These are phyloP conservation scores for Botryotinia calthae DNA, from an alignment of 2,329 filamentous ascomycete species.

Conservation along the genomic window DNA sequence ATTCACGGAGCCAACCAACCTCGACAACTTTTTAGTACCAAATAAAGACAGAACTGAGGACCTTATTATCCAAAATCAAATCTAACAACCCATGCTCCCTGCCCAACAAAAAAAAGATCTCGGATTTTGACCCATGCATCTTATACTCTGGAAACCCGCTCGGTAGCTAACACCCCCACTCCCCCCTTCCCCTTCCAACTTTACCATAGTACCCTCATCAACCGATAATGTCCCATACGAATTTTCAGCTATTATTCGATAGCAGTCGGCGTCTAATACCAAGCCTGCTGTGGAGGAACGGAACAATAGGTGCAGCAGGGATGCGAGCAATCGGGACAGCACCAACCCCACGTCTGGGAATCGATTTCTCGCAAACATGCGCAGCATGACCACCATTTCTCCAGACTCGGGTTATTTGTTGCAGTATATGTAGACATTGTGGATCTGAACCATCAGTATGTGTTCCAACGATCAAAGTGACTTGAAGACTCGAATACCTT, in stretches of 20 bases:
- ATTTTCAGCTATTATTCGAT: neutral
- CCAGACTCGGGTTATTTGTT: neutral
- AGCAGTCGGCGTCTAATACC: neutral
- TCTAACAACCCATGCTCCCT: neutral
- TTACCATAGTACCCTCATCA: neutral
- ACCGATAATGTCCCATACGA: neutral
- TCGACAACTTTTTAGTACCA: neutral
- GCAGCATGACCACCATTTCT: constrained; percentile 28
- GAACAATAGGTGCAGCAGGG: constrained; percentile 5
- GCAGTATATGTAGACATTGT: neutral
- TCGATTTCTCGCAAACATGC: constrained; percentile 22
- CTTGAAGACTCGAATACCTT: neutral
- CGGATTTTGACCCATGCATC: neutral
- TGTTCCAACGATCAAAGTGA: no score
- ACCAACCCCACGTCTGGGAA: neutral
- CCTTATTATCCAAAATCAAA: neutral
- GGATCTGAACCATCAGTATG: neutral
- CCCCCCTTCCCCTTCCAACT: neutral
- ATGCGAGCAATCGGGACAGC: constrained; percentile 29
- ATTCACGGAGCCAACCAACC: neutral
- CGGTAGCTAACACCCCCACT: neutral
- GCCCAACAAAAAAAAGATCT: neutral
- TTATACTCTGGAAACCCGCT: neutral
- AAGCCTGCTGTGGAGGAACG: neutral
- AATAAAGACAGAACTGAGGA: neutral